A percentile compares a stretch with the other conserved stretches of the same genome.
Evolutionary conservation across 2,329 filamentous ascomycete genomes (phyloP).

Genomic region (Clarireedia paspali): DNA sequence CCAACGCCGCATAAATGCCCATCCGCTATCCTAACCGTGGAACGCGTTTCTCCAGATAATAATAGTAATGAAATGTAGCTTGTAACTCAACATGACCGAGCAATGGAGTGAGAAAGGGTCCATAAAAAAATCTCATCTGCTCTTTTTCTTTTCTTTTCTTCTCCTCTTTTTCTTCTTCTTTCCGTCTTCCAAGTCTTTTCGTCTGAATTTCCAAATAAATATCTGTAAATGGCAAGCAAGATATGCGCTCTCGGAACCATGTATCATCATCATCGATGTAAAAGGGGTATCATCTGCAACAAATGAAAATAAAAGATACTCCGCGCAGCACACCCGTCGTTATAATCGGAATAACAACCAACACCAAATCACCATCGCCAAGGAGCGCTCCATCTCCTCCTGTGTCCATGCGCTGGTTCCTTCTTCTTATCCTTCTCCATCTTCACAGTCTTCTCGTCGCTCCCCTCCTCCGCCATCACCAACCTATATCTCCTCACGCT

Average conservation of each 20-base stretch:
- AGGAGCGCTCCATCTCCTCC: background rate
- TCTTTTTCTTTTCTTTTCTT: too few relatives aligned
- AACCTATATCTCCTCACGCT: constrained; percentile 57
- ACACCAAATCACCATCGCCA: background rate
- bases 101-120: too few relatives aligned
- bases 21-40: too few relatives aligned
- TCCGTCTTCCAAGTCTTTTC: too few relatives aligned
- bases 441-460: background rate
- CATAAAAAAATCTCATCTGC: too few relatives aligned
- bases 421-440: background rate
- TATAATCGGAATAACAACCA: background rate
- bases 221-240: background rate
- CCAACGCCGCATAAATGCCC: too few relatives aligned
- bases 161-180: too few relatives aligned
- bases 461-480: constrained; percentile 25
- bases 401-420: background rate
- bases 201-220: background rate
- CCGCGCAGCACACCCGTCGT: background rate
- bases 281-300: background rate
- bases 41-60: too few relatives aligned
- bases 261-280: background rate
- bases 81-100: too few relatives aligned
- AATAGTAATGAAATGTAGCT: too few relatives aligned
- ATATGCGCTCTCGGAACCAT: background rate
- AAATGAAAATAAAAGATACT: background rate